Evolutionary conservation across 371 early-diverging fungal genomes (phyloP), one percentile per base, ranked within the genome.

Genomic region (Nosema muscidifuracis): DNA sequence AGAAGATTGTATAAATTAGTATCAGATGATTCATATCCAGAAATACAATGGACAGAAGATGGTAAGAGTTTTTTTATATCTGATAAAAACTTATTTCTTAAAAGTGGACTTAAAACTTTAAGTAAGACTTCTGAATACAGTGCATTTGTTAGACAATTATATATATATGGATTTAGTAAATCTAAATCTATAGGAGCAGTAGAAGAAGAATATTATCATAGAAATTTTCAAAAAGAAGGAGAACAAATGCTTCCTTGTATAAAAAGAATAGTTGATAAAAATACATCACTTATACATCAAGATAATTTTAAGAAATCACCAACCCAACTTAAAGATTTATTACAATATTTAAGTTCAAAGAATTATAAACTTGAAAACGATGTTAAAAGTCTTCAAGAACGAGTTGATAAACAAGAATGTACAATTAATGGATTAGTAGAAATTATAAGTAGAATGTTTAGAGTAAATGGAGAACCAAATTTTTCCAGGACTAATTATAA

Each of bases 161-260:
- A 82, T 43, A 69, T 74, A 28, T 84, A 84, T 56, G 84, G 84
- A n/a, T 84, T 84, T 69, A 50, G 57, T 18, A 84, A 84, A 58
- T 43, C 74, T 20, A 80, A 80, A 55, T 47, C 40, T 4, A 18
- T 31, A 12, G 47, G 44, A 0, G 58, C 65, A 43, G 66, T 67
- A 24, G 36, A 55, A n/a, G 76, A 71, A 18, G 83, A 83, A 68
- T 74, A 77, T 20, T 78, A 55, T 31, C 67, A 84, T 53, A 67
- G 61, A 36, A 74, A 77, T 60, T 78, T 78, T 61, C 28, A 57
- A 18, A 74, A 57, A 47, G 67, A 74, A 10, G 58, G 72, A 20
- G 77, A 75, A 28, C 61, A 75, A 20, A 10, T 64, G 20, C 67
- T 81, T 16, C 40, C 40, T 2, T 31, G 65, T 56, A 50, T 74